Evolutionary conservation across 1,139 yeast genomes (phyloP).

Genomic region (Protomyces lactucae-debilis): DNA sequence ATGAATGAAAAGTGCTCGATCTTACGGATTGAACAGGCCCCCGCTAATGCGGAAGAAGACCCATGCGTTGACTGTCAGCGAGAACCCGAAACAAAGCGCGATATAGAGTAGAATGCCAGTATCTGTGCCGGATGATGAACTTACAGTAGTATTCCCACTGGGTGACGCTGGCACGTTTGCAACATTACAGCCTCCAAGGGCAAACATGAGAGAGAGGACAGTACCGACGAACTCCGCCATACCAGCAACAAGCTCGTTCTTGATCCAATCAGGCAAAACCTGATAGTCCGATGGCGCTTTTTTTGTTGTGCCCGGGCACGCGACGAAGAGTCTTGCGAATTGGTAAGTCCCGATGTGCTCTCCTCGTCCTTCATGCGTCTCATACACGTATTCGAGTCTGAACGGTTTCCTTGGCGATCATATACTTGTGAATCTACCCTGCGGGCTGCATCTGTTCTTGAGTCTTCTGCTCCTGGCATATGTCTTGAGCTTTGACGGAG

Average conservation of each 20-base stretch:
- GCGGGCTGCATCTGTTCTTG: no score
- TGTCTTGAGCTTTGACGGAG: no score
- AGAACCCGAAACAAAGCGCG: conserved; percentile 81
- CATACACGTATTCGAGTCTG: background rate
- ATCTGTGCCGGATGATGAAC: conserved; percentile 37
- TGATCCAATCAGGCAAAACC: conserved; percentile 32
- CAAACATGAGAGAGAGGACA: conserved; percentile 74
- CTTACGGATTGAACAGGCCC: conserved; percentile 87
- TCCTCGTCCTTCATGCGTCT: background rate
- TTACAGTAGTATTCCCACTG: conserved; percentile 2
- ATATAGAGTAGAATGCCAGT: conserved; percentile 73
- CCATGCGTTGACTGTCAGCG: conserved; percentile 72
- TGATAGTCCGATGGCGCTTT: conserved; percentile 1
- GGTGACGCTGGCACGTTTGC: conserved; percentile 13
- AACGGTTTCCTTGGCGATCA: no score
- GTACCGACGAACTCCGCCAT: conserved; percentile 80
- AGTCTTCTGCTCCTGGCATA: no score
- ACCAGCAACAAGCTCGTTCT: conserved; percentile 42
- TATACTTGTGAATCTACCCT: no score
- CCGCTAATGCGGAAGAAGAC: conserved; percentile 77
- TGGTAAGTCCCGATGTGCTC: background rate
- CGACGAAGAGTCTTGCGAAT: background rate
- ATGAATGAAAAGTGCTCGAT: conserved; percentile 47
- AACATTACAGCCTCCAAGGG: conserved; percentile 61
- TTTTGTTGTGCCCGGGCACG: background rate